Evolutionary conservation across 2,329 filamentous ascomycete species (phyloP), one percentile per base, ranked within the genome.

Genomic region (Stachybotrys elegans): DNA sequence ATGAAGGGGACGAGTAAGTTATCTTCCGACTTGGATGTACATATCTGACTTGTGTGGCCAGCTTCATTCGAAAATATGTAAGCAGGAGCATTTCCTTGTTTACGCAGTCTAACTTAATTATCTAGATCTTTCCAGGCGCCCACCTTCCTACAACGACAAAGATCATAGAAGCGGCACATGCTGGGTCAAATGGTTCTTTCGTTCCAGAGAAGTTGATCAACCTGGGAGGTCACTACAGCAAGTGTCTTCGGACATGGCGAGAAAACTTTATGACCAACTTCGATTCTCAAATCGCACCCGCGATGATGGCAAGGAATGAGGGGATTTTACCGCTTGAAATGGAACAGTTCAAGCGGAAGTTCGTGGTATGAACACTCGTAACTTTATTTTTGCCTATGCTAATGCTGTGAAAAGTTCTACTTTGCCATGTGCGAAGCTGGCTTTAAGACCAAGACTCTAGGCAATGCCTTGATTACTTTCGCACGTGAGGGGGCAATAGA

Each of bases 61-160:
- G 31, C 31, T 34, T 37, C 20, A 7, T 22, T 21, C 21, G 13
- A 3, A 7, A 22, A 27, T 38, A 34, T 34, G 31, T 34, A 17
- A 34, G 31, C 8, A n/a, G n/a, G n/a, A n/a, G n/a, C n/a, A n/a
- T n/a, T n/a, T n/a, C n/a, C n/a, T n/a, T n/a, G n/a, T n/a, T n/a
- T n/a, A n/a, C n/a, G n/a, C n/a, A n/a, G n/a, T n/a, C n/a, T 34
- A 34, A 34, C 62, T 88, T 89, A 57, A 78, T 84, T 45, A 80
- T 82, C 49, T 87, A 89, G 63, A 88, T 89, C 43, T 89, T 90
- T 62, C 86, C 85, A 0, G 84, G 85, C n/a, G 86, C 84, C 1
- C 83, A 88, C 56, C 67, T 89, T 7, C 79, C 79, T 0, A 76
- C 74, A 3, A 70, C 72, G 22, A 76, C 71, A 12, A 74, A 81